Base-by-base conservation (phyloP, 441 rosid genomes). In the Adansonia rubrostipa region DNA sequence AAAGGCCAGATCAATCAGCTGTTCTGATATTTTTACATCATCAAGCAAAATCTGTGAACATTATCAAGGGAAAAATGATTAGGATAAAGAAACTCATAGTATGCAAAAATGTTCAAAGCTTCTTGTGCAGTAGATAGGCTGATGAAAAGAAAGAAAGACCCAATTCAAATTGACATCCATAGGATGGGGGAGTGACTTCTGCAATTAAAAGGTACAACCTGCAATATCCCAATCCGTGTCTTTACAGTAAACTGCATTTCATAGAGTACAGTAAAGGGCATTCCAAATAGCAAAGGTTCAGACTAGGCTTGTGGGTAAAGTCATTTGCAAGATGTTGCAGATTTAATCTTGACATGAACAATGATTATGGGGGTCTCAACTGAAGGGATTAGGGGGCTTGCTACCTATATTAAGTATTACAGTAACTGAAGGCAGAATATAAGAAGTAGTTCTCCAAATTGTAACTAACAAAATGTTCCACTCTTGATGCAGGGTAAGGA, bases 21-120 rank as follows among this genome's bases (percentile, higher is more conserved):
- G 93, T 80, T 89, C 94, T 73, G 92, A 87, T 79, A 94, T 77
- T 86, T 86, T 90, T 76, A 94, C 92, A 88, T 97, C 99, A 78
- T 97, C 98, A 73, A 93, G 93, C 85, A 97, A 87, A 77, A 94
- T 87, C 99, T 97, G 92, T 72, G 76, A 73, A 80, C 19, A 78
- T 71, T 74, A 79, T 72, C 56, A 62, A 36, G 9, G 57, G 42
- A 20, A 61, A 44, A 75, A 47, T 36, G 5, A 40, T 76, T 72
- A 66, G 58, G 68, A 48, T 45, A 81, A 44, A 68, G 19, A 57
- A 68, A 33, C 42, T 15, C 19, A 33, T 11, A 40, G 0, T 2
- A 45, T 4, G 24, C 5, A 40, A 17, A 56, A 72, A 54, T 54
- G 51, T 54, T 72, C 75, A 54, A 72, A 40, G 19, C 48, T 44